Percentiles rank a stretch among this genome's conserved stretches.
Conservation (phyloP, 495 filamentous ascomycete genomes). For the Aspergillus panamensis region DNA sequence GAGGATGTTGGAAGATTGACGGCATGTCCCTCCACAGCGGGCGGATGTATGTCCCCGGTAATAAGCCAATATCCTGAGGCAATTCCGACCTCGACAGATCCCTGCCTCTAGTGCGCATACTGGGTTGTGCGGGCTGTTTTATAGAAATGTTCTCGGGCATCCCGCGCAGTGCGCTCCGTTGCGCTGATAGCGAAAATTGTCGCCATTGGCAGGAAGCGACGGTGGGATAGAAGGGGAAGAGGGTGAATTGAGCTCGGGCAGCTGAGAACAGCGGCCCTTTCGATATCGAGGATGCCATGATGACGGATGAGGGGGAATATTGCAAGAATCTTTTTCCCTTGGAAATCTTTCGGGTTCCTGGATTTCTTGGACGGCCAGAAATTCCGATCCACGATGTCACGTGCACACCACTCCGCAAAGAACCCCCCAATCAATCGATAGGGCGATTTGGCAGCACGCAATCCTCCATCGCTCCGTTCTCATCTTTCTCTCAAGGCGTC, state of each 20-base stretch:
- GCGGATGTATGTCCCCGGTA: slow-evolving; percentile 57
- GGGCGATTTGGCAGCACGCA: not conserved
- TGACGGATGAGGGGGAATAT: slow-evolving; percentile 9
- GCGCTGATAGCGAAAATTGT: slow-evolving; percentile 34
- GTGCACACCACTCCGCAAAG: slow-evolving; percentile 8
- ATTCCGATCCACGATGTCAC: slow-evolving; percentile 13
- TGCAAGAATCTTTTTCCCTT: not conserved
- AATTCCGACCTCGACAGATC: slow-evolving; percentile 26
- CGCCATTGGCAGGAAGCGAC: slow-evolving; percentile 30
- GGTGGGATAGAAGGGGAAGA: slow-evolving; percentile 15
- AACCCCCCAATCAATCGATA: not conserved
- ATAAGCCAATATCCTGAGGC: slow-evolving; percentile 52
- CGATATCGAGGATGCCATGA: slow-evolving; percentile 40
- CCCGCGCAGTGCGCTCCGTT: slow-evolving; percentile 27
- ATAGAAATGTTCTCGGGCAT: slow-evolving; percentile 24
- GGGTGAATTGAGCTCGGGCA: slow-evolving; percentile 14
- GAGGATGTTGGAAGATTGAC: slow-evolving; percentile 48
- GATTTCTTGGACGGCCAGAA: slow-evolving; percentile 15
- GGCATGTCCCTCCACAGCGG: slow-evolving; percentile 56
- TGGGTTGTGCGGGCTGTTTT: slow-evolving; percentile 36
- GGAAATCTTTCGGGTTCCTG: not conserved
- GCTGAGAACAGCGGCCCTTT: slow-evolving; percentile 24
- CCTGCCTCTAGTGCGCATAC: slow-evolving; percentile 35
- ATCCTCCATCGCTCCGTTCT: not conserved
- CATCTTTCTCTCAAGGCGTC: slow-evolving; percentile 11